These are phyloP conservation scores for Pythium monospermum DNA, from an alignment of 352 stramenopile species.

Conservation along the genomic window DNA sequence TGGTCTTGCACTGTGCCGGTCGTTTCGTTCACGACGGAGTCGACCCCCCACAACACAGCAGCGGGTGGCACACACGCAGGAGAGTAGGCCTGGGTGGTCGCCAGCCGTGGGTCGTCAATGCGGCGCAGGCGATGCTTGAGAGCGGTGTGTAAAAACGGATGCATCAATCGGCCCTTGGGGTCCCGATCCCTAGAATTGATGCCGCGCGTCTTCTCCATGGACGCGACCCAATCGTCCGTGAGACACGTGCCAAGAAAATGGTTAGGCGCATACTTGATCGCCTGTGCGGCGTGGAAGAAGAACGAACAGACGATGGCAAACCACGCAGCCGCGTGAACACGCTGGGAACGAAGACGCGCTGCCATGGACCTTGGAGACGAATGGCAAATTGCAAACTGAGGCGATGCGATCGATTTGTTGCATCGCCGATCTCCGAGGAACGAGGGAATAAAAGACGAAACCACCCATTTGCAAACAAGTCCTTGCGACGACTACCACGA, in stretches of 20 bases:
- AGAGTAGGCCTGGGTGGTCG: not conserved
- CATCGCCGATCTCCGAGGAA: no score
- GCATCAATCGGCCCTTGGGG: constrained; percentile 3
- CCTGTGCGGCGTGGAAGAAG: no score
- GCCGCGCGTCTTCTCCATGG: constrained; percentile 4
- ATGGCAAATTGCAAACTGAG: no score
- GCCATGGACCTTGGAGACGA: no score
- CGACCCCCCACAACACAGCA: constrained; percentile 20
- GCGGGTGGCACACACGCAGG: constrained; percentile 12
- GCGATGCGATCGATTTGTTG: no score
- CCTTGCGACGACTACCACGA: no score
- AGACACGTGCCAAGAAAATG: constrained; percentile 32
- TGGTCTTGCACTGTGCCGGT: constrained; percentile 16
- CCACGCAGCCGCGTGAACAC: no score
- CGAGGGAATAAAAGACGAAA: no score
- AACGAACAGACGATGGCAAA: no score
- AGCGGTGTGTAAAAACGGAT: constrained; percentile 27
- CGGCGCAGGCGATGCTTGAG: constrained; percentile 17
- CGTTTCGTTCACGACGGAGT: constrained; percentile 8
- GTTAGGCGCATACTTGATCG: no score
- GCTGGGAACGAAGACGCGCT: no score
- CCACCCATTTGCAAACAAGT: no score
- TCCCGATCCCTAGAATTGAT: constrained; percentile 8
- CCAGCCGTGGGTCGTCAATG: constrained; percentile 22
- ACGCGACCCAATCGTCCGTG: constrained; percentile 25